Evolutionary conservation across 805 yeast genomes (phyloP).

Genomic region (Priceomyces melissophilus): DNA sequence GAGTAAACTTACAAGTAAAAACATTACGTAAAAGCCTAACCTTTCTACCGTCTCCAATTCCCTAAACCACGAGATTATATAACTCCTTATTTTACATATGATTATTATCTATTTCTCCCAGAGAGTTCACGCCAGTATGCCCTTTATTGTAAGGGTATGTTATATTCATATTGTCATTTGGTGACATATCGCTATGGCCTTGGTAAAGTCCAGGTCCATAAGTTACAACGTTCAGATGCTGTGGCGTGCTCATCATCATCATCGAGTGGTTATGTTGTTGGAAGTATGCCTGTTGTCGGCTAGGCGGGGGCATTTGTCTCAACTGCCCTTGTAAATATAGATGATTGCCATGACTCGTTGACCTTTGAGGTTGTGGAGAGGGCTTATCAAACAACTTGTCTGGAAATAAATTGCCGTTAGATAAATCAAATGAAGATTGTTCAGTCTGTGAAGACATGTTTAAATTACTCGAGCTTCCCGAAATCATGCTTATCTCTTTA

Average conservation of each 20-base stretch:
- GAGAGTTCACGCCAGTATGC: conserved; percentile 4
- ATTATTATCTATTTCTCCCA: too few species aligned
- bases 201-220: conserved; percentile 18
- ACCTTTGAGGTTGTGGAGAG: conserved; percentile 27
- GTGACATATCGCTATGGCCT: conserved; percentile 14
- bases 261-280: conserved; percentile 16
- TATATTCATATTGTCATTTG: conserved; percentile 10
- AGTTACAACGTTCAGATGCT: conserved; percentile 28
- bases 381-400: conserved; percentile 38
- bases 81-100: too few species aligned
- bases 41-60: too few species aligned
- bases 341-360: conserved; percentile 14
- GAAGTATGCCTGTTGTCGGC: conserved; percentile 11
- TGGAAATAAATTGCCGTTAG: conserved; percentile 37
- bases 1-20: too few species aligned
- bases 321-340: conserved; percentile 11
- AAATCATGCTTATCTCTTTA: conserved; percentile 28
- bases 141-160: conserved; percentile 11
- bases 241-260: conserved; percentile 46
- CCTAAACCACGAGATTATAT: too few species aligned
- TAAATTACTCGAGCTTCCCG: conserved; percentile 25
- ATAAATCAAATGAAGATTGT: conserved; percentile 40
- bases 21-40: too few species aligned
- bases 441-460: conserved; percentile 32
- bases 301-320: conserved; percentile 32